phyloP scores from a whole-genome alignment of 2,329 filamentous ascomycete species.

The Fusarium ramigenum region DNA sequence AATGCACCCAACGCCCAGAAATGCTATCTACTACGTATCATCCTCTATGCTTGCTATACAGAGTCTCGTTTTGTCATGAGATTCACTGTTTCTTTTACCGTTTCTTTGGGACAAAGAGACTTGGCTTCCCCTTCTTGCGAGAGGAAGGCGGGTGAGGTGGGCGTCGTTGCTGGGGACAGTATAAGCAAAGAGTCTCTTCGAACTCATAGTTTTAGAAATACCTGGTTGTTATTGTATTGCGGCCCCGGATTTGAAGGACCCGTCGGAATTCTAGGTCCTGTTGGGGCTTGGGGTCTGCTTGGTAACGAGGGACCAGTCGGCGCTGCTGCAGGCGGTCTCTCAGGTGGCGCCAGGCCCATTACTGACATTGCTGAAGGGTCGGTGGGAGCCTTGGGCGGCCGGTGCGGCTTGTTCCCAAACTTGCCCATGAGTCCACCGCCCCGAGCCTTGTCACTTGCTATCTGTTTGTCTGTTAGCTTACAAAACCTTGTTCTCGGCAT shows the following conservation, averaged over 20 bases:
- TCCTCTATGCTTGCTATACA: constrained; percentile 21
- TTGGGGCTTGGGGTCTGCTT: constrained; percentile 5
- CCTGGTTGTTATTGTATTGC: constrained; percentile 33
- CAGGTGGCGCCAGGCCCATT: constrained; percentile 58
- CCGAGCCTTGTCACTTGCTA: constrained; percentile 45
- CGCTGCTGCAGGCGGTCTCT: constrained; percentile 50
- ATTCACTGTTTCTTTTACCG: constrained; percentile 47
- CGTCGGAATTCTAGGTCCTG: constrained; percentile 22
- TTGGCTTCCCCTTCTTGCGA: constrained; percentile 54
- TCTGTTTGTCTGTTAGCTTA: constrained; percentile 43
- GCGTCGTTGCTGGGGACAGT: constrained; percentile 20
- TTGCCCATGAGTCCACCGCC: constrained; percentile 49
- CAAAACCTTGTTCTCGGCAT: background rate
- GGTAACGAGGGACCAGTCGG: constrained; percentile 24
- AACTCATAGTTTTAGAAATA: constrained; percentile 4
- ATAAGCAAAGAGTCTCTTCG: constrained; percentile 21
- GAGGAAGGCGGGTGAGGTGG: constrained; percentile 40
- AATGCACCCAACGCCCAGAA: constrained; percentile 32
- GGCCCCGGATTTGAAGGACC: constrained; percentile 35
- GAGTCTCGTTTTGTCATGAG: background rate
- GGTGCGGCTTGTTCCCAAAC: constrained; percentile 47
- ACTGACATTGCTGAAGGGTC: constrained; percentile 65
- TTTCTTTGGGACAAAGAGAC: constrained; percentile 56
- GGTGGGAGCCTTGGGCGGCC: constrained; percentile 45
- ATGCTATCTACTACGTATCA: constrained; percentile 19